phyloP scores from a whole-genome alignment of 805 yeast species.

The Kockiozyma suomiensis region DNA sequence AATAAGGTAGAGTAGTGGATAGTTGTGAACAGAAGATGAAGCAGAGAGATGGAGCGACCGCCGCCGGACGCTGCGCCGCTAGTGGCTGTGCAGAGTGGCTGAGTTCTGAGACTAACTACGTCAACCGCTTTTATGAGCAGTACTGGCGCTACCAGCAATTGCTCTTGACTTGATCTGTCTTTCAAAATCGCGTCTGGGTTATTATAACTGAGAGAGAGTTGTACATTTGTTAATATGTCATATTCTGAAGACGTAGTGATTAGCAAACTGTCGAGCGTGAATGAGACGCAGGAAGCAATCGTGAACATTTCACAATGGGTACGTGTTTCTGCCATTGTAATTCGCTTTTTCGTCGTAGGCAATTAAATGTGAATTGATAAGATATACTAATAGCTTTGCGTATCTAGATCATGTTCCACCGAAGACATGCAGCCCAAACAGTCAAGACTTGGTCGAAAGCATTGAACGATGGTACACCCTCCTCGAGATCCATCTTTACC shows the following conservation, averaged over 20 bases:
- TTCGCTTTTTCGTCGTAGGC: not conserved
- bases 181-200: not conserved
- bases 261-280: conserved; percentile 45
- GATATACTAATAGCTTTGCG: not conserved
- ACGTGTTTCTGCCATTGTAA: conserved; percentile 31
- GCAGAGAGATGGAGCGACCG: not conserved
- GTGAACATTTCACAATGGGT: conserved; percentile 76
- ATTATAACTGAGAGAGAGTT: not conserved
- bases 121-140: too few relatives aligned
- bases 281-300: conserved; percentile 71
- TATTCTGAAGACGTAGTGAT: conserved; percentile 54
- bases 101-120: not conserved
- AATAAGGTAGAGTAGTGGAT: not conserved
- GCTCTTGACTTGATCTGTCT: too few relatives aligned
- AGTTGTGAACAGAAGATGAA: not conserved
- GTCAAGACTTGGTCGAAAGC: conserved; percentile 57
- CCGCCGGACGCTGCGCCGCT: conserved; percentile 1
- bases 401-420: conserved; percentile 55
- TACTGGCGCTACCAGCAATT: too few relatives aligned
- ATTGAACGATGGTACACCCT: conserved; percentile 36
- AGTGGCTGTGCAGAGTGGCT: not conserved
- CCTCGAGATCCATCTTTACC: not conserved
- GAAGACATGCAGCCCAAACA: conserved; percentile 56
- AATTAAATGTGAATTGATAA: not conserved
- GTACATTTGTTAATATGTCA: conserved; percentile 44